These are phyloP conservation scores for Saccharum spontaneum DNA, from an alignment of 176 grass and related monocot genomes.

Conservation along the genomic window DNA sequence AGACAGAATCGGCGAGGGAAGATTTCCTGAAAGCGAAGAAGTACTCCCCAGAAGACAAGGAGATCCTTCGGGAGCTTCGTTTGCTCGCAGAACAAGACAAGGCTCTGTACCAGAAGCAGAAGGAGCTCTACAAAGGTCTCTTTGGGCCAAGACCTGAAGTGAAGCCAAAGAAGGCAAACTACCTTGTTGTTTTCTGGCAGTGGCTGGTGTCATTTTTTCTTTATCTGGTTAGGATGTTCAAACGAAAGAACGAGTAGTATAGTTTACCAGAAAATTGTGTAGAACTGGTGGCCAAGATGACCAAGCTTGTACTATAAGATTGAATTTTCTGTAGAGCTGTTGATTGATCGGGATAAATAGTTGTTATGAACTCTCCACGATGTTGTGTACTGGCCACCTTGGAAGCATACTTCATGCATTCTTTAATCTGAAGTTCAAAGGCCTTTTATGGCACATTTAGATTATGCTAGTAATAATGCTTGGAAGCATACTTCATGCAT, in stretches of 20 bases:
- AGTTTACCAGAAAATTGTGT: neutral
- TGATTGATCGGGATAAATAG: neutral
- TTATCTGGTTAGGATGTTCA: conserved; percentile 43
- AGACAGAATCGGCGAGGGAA: conserved; percentile 77
- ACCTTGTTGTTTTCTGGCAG: conserved; percentile 57
- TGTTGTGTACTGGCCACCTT: neutral
- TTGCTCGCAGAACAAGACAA: neutral
- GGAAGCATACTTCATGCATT: neutral
- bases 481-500: neutral
- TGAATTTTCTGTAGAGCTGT: neutral
- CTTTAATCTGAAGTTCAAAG: neutral
- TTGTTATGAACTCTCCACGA: neutral
- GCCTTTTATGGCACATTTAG: neutral
- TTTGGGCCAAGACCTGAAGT: conserved; percentile 71
- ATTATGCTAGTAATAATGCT: no score
- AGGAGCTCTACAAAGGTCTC: conserved; percentile 88
- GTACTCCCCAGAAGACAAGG: conserved; percentile 64
- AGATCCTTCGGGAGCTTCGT: conserved; percentile 61
- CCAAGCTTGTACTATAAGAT: conserved; percentile 5
- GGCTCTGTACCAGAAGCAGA: conserved; percentile 80
- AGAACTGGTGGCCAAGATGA: neutral
- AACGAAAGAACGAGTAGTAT: conserved; percentile 43
- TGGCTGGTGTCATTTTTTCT: conserved; percentile 61
- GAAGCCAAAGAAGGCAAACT: conserved; percentile 54
- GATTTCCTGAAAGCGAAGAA: conserved; percentile 84